Conservation (phyloP, 2,329 filamentous ascomycete species). For the Nemania sp. region DNA sequence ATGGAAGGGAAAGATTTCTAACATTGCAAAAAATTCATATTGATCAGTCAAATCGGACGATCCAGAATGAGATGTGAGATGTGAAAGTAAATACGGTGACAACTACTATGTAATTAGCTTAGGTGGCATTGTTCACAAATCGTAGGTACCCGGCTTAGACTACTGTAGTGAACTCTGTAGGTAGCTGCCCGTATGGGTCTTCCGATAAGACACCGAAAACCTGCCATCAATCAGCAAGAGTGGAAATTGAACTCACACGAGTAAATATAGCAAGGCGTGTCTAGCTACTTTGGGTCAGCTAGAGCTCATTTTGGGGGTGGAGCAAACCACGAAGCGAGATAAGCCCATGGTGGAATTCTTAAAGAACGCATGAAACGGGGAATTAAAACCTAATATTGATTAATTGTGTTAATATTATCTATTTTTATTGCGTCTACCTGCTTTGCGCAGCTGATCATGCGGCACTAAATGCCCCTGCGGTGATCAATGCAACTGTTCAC, state of each 20-base stretch:
- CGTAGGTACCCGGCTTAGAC: too few relatives aligned
- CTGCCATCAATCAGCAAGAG: constrained; percentile 10
- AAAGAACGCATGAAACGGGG: constrained; percentile 31
- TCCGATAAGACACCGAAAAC: constrained; percentile 10
- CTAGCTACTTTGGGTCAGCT: constrained; percentile 27
- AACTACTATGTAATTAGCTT: too few relatives aligned
- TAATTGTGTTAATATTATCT: constrained; percentile 39
- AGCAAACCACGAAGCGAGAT: constrained; percentile 33
- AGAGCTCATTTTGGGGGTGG: constrained; percentile 21
- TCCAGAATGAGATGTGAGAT: constrained; percentile 16
- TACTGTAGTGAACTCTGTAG: not conserved
- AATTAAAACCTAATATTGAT: constrained; percentile 29
- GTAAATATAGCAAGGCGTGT: not conserved
- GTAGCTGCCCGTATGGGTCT: not conserved
- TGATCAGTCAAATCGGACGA: not conserved
- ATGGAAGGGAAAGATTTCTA: constrained; percentile 3
- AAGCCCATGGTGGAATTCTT: constrained; percentile 17
- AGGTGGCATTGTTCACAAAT: too few relatives aligned
- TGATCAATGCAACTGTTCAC: constrained; percentile 34
- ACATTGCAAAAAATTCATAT: constrained; percentile 13
- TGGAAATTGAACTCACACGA: constrained; percentile 23
- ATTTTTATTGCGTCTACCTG: constrained; percentile 35
- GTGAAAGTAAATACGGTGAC: not conserved
- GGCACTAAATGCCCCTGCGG: constrained; percentile 27
- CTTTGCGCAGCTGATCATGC: not conserved